Conservation (phyloP, 257 asterid genomes). For the Rauvolfia tetraphylla region DNA sequence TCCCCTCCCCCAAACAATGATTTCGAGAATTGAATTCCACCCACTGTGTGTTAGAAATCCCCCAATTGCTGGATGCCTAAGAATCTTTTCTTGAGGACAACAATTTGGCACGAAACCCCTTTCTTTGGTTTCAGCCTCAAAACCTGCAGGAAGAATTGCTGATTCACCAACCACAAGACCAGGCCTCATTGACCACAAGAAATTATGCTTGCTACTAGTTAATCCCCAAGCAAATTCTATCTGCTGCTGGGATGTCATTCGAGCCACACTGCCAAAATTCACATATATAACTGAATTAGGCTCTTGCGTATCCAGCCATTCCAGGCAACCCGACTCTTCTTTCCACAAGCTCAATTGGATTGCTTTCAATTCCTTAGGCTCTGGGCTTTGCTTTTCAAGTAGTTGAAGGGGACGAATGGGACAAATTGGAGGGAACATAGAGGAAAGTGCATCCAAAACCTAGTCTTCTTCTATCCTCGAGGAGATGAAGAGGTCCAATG, state of each 20-base stretch:
- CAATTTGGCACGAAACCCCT: slow-evolving; percentile 20
- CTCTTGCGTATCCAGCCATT: slow-evolving; percentile 18
- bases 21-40: slow-evolving; percentile 24
- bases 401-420: slow-evolving; percentile 22
- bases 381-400: slow-evolving; percentile 1
- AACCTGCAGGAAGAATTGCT: slow-evolving; percentile 12
- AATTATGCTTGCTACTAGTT: slow-evolving; percentile 15
- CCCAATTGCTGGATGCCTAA: slow-evolving; percentile 22
- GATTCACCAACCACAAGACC: slow-evolving; percentile 23
- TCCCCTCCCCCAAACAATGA: too few relatives aligned
- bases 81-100: slow-evolving; percentile 27
- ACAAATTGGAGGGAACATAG: slow-evolving; percentile 1
- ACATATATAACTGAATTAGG: slow-evolving; percentile 26
- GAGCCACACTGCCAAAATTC: slow-evolving; percentile 25
- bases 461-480: too few relatives aligned
- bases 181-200: slow-evolving; percentile 25
- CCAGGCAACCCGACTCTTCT: slow-evolving; percentile 14
- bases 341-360: slow-evolving; percentile 22
- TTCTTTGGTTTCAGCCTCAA: slow-evolving; percentile 12
- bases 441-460: not conserved
- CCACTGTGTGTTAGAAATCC: slow-evolving; percentile 23
- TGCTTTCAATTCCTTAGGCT: not conserved
- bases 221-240: slow-evolving; percentile 31
- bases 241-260: slow-evolving; percentile 8
- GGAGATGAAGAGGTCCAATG: too few relatives aligned